Conservation (phyloP, 257 asterid species). For the Catharanthus roseus region DNA sequence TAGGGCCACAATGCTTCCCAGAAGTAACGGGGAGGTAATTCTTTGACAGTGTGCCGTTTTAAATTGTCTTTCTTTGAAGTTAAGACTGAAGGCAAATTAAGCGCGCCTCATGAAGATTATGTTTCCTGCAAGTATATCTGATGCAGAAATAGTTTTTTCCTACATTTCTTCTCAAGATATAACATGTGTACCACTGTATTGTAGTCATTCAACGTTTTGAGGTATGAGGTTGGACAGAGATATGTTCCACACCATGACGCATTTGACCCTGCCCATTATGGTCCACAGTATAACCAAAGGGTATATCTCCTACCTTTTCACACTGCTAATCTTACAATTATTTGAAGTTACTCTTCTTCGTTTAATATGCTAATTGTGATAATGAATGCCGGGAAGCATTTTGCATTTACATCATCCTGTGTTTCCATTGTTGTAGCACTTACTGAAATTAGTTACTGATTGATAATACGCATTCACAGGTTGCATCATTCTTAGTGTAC, state of each 20-base stretch:
- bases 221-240: slow-evolving; percentile 81
- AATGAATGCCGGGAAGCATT: neutral
- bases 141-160: neutral
- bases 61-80: neutral
- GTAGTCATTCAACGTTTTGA: slow-evolving; percentile 78
- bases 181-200: slow-evolving; percentile 19
- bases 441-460: neutral
- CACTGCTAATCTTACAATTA: neutral
- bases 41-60: neutral
- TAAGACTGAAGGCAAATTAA: neutral
- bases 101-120: neutral
- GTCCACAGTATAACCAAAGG: slow-evolving; percentile 88
- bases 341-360: neutral
- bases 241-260: slow-evolving; percentile 82
- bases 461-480: slow-evolving; percentile 27
- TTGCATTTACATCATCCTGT: neutral
- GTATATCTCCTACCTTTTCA: slow-evolving; percentile 26
- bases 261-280: slow-evolving; percentile 75
- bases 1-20: slow-evolving; percentile 59
- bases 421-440: no score
- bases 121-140: slow-evolving; percentile 3
- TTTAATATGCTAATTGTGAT: no score
- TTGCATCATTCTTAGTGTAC: slow-evolving; percentile 80
- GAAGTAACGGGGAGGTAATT: slow-evolving; percentile 65
- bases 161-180: neutral